Evolutionary conservation across 2,329 filamentous ascomycete species (phyloP), one percentile per base, ranked within the genome.

Genomic region (Fusarium pseudograminearum): DNA sequence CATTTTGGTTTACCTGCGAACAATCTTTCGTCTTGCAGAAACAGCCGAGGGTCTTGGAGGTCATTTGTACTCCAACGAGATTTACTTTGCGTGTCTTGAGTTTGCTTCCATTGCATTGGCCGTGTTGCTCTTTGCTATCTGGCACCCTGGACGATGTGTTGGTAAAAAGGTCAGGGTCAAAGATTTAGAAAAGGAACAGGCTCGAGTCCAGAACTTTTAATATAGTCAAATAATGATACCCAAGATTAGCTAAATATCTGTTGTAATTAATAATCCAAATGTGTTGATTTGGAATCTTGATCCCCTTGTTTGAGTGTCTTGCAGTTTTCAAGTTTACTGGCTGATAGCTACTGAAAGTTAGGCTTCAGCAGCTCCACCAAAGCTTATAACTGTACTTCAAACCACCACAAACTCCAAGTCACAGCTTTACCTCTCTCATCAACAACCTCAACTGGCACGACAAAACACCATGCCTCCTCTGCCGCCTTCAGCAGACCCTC

Each of bases 101-200:
- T 88, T 87, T 74, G 81, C 82, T 51, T 85, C 85, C 1, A 80
- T 88, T n/a, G 83, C 83, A 1, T 65, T 85, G 22, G 84, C 85
- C 0, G 80, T 86, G 8, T 77, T 79, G 47, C 54, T 86, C 38
- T 78, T 87, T 65, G 80, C 78, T 1, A 68, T 72, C 3, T 77
- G 77, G 77, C 61, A 72, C 41, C 77, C 77, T 20, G 76, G 77
- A 33, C 63, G 76, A 18, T 78, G 74, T 36, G 64, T 78, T 3
- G 75, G 77, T 3, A 67, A 61, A 15, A 75, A 70, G 36, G 74
- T 76, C 11, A 59, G 60, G 12, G 61, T 65, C 9, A 57, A 55
- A 12, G 66, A 70, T 33, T 52, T 58, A 38, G 68, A 74, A 57
- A 76, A 70, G 46, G 57, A 64, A n/a, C 60, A 61, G 7, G 18